Evolutionary conservation across 2,329 filamentous ascomycete species (phyloP).

Genomic region (Alternaria infectoria): DNA sequence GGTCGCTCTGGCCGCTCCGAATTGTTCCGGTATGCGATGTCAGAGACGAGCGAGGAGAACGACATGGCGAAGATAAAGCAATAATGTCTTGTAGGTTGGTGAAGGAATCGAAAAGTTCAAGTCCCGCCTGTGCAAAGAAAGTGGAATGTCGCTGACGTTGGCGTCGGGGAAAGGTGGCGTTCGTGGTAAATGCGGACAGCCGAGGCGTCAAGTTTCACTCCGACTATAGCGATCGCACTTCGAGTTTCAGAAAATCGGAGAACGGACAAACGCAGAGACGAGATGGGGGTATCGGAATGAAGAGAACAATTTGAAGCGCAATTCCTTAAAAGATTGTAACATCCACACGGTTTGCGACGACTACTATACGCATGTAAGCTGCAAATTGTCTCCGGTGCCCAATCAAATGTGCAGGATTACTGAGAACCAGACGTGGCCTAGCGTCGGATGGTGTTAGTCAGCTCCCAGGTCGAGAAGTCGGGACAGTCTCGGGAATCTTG

Average conservation of each 20-base stretch:
- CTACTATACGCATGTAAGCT: not conserved
- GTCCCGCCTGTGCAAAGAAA: not conserved
- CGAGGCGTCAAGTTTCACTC: conserved; percentile 12
- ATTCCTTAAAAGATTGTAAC: not conserved
- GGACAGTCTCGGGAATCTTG: not conserved
- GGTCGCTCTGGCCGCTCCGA: conserved; percentile 42
- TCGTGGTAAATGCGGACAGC: conserved; percentile 9
- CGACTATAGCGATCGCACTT: not conserved
- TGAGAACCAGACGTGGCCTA: conserved; percentile 4
- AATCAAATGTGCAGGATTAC: conserved; percentile 18
- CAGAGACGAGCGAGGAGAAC: conserved; percentile 60
- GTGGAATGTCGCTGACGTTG: conserved; percentile 1
- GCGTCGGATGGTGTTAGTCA: not conserved
- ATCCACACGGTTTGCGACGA: conserved; percentile 1
- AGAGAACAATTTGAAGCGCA: not conserved
- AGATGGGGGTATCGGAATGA: not conserved
- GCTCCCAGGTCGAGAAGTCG: not conserved
- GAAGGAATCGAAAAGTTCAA: not conserved
- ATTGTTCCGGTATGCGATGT: conserved; percentile 57
- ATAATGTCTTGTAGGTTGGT: not conserved
- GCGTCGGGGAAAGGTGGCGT: conserved; percentile 14
- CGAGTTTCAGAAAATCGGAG: not conserved
- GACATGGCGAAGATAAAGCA: conserved; percentile 49
- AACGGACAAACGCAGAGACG: too few species aligned
- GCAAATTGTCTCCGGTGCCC: conserved; percentile 14